phyloP scores from a whole-genome alignment of 2,329 filamentous ascomycete genomes.

The Alternaria brassicae region DNA sequence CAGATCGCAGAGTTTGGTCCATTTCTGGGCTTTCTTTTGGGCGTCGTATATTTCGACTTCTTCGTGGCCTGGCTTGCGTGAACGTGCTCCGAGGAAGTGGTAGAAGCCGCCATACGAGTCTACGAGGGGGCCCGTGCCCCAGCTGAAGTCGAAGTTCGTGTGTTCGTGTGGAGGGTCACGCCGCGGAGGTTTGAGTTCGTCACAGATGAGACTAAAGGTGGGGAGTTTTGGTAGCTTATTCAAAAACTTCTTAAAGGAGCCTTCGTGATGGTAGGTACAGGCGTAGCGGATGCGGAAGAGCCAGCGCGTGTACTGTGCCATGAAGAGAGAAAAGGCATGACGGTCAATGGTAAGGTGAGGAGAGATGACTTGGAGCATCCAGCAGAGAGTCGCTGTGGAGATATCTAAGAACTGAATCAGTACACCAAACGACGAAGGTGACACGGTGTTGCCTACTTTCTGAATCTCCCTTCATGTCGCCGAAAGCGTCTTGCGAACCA shows the following conservation, averaged over 20 bases:
- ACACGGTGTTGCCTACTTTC: conserved; percentile 35
- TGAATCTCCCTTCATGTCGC: conserved; percentile 43
- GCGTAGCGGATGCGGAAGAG: conserved; percentile 35
- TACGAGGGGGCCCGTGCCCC: conserved; percentile 54
- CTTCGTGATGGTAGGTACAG: conserved; percentile 42
- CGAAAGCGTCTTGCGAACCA: conserved; percentile 46
- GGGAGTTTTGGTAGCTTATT: conserved; percentile 28
- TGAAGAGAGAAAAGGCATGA: conserved; percentile 51
- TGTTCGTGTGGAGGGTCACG: conserved; percentile 41
- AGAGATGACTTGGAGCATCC: conserved; percentile 63
- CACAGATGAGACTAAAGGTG: conserved; percentile 25
- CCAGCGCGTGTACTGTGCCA: conserved; percentile 51
- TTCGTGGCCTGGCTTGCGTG: conserved; percentile 56
- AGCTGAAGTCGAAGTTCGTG: conserved; percentile 53
- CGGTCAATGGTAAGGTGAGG: conserved; percentile 56
- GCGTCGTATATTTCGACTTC: conserved; percentile 40
- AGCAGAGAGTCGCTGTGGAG: conserved; percentile 59
- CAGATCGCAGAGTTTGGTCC: conserved; percentile 48
- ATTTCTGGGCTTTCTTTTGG: conserved; percentile 46
- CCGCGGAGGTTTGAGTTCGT: conserved; percentile 30
- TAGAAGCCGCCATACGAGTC: conserved; percentile 55
- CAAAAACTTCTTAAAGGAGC: conserved; percentile 18
- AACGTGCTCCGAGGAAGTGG: conserved; percentile 50
- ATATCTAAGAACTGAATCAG: conserved; percentile 38
- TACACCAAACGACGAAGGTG: neutral